A percentile compares a stretch with the other conserved stretches of the same genome.
Evolutionary conservation across 441 rosid genomes (phyloP).

Genomic region (Populus hybrid): DNA sequence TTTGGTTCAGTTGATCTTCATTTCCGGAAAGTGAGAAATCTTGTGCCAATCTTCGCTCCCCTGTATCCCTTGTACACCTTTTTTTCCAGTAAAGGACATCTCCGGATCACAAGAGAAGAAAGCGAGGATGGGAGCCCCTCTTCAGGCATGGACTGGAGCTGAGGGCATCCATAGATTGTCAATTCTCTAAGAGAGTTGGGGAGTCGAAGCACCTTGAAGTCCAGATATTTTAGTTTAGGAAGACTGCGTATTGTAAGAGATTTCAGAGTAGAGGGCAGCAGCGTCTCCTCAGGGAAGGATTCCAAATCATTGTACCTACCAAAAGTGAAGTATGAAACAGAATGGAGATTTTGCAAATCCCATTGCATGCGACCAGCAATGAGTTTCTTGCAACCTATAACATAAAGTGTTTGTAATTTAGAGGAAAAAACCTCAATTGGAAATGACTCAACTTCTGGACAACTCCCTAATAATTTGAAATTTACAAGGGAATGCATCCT

Average conservation of each 20-base stretch:
- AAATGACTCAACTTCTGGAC: constrained; percentile 29
- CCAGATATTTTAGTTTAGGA: constrained; percentile 17
- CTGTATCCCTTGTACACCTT: background rate
- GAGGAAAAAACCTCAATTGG: constrained; percentile 42
- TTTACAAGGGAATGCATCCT: constrained; percentile 24
- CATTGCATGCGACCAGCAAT: constrained; percentile 8
- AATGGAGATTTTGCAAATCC: constrained; percentile 29
- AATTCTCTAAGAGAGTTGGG: constrained; percentile 17
- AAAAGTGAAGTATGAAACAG: constrained; percentile 32
- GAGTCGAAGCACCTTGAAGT: no score
- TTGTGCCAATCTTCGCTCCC: background rate
- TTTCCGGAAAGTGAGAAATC: background rate
- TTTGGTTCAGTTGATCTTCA: background rate
- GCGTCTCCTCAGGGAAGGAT: constrained; percentile 14
- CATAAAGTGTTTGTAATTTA: constrained; percentile 26
- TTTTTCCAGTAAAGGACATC: background rate
- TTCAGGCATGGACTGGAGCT: constrained; percentile 24
- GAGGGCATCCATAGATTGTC: constrained; percentile 31
- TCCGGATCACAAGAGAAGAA: background rate
- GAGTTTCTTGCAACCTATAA: constrained; percentile 22
- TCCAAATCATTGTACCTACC: constrained; percentile 10
- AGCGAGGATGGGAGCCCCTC: constrained; percentile 23
- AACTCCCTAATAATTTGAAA: constrained; percentile 22
- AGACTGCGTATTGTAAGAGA: constrained; percentile 28
- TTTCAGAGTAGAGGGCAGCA: constrained; percentile 31